Evolutionary conservation across 768 basidiomycete genomes (phyloP), one percentile per base, ranked within the genome.

Genomic region (Tricholoma sp.): DNA sequence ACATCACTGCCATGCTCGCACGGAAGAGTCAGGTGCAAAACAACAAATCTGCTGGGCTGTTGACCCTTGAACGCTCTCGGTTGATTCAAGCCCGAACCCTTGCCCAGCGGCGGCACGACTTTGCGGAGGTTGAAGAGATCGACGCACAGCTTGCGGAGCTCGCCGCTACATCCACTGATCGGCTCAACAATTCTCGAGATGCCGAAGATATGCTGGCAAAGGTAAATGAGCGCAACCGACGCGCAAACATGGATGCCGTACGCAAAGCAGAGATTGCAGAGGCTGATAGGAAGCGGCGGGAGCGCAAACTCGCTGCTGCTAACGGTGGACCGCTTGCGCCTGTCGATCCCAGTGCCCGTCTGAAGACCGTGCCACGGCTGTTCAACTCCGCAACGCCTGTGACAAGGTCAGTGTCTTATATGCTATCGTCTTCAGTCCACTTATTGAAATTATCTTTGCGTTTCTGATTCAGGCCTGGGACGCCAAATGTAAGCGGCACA

Each of bases 181-280:
- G 54, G 29, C 54, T 28, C 45, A 5, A 52, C 59, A 15, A 57
- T 44, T 57, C 49, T 18, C 58, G 57, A 17, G 68, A 68, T 12
- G 66, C 69, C 6, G 68, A 59, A 10, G 82, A 90, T 59, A 71
- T 82, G 65, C 77, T 96, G 24, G 83, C 89, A 13, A 83, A 75
- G 65, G 85, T 98, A 53, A 98, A 96, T 66, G 92, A 94, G 72
- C 83, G 93, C 55, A 98, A 98, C 69, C 81, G 90, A 55, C 87
- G 82, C 67, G 86, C 88, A 31, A 96, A 96, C 56, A 60, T 84
- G 61, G 96, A 95, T 64, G 82, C 83, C 3, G 82, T 94, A 52
- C 79, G 90, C 57, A 83, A 81, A 60, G 88, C 89, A 0, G 94
- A 96, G 70, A 68, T 85, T 33, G 74, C 75, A 33, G 85, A 86